Conservation (phyloP, 345 rosid species). For the Salix exigua region DNA sequence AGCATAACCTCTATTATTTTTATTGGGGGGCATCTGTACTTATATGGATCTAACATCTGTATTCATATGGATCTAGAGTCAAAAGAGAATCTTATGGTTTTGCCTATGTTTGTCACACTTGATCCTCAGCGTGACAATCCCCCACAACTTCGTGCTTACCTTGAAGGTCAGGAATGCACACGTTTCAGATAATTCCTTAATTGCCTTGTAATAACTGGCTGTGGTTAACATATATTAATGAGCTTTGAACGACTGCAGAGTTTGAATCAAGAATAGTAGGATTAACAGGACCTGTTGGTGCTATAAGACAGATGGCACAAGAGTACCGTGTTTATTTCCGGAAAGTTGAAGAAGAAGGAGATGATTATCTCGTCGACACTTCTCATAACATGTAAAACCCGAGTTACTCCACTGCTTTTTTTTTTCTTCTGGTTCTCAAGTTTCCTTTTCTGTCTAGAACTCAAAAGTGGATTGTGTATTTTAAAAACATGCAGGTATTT, state of each 20-base stretch:
- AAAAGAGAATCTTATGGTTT: constrained; percentile 44
- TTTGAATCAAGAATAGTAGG: constrained; percentile 71
- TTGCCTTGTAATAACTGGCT: background rate
- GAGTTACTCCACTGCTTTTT: background rate
- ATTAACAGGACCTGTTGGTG: constrained; percentile 56
- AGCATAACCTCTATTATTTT: background rate
- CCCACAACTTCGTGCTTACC: constrained; percentile 68
- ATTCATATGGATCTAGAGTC: constrained; percentile 46
- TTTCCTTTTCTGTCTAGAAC: background rate
- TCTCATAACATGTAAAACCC: constrained; percentile 68
- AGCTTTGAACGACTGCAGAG: constrained; percentile 46
- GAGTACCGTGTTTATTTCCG: constrained; percentile 76
- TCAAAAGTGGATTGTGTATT: background rate
- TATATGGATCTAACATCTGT: constrained; percentile 24
- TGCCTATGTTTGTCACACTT: constrained; percentile 79
- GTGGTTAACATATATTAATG: constrained; percentile 10
- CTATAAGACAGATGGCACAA: constrained; percentile 82
- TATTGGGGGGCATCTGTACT: background rate
- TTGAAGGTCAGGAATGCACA: constrained; percentile 50
- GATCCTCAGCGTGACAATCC: constrained; percentile 89
- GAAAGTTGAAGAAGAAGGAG: constrained; percentile 84
- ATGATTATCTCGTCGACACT: constrained; percentile 80
- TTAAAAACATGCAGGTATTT: constrained; percentile 52
- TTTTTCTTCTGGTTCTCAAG: background rate
- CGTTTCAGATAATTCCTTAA: background rate